Base-by-base conservation (phyloP, 768 basidiomycete species). In the Astraeus odoratus region DNA sequence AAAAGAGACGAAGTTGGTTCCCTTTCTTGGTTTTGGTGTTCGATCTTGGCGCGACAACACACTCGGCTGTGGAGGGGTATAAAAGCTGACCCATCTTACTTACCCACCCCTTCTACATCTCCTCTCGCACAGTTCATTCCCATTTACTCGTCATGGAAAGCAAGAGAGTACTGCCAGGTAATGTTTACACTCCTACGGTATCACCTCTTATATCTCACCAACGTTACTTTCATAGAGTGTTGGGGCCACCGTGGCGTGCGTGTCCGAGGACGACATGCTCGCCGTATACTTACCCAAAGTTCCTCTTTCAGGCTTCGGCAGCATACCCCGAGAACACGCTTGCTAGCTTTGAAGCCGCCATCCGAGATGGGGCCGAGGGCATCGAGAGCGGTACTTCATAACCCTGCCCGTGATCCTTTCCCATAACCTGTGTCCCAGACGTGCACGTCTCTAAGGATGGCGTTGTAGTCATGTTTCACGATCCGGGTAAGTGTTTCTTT, bases 381-480 rank as follows among this genome's bases (percentile, higher is more conserved):
- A 95, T 99, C 58, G 95, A 99, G 77, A 93, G 89, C 64, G 94
- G 95, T 96, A 93, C 69, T 80, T 71, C 51, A 56, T 50, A 52
- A 60, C 55, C 52, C 46, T 55, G 36, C 61, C 43, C 65, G 63
- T 56, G 56, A 52, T 55, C 57, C 39, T 61, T 68, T 49, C 66
- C 66, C 72, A 67, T 81, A 72, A 82, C 78, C 63, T 55, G 57
- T 57, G 68, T 67, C 63, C 56, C 78, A 95, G 94, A 96, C 79
- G 91, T 97, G 57, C 94, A 97, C 66, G 84, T 95, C 57, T 90
- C 94, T 27, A 67, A 70, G 52, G 95, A 99, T 65, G 75, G 80
- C 58, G 78, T 88, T 31, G 84, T 98, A 26, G 66, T 97, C 39
- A 90, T 97, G 88, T 97, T 95, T 69, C 95, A 99, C 66, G 95